A percentile compares a stretch with the other conserved stretches of the same genome.
Conservation (phyloP, 257 asterid species). For the Striga asiatica region DNA sequence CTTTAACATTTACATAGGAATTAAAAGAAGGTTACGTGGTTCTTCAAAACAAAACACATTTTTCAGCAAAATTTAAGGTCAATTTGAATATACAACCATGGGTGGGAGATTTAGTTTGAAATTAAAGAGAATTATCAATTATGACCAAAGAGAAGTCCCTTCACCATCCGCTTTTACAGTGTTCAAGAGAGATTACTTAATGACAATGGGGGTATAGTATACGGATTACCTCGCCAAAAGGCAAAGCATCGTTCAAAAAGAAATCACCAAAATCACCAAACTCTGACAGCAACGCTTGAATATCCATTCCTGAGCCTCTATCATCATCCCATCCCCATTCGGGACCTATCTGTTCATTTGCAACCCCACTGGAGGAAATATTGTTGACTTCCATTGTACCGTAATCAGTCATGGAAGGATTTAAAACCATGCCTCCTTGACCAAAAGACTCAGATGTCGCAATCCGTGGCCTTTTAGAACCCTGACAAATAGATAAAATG, state of each 20-base stretch:
- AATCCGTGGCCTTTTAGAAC: constrained; percentile 60
- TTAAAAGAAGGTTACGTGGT: constrained; percentile 7
- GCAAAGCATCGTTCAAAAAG: constrained; percentile 73
- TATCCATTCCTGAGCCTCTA: constrained; percentile 69
- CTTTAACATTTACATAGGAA: not conserved
- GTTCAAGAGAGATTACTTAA: not conserved
- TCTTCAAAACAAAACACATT: constrained; percentile 2
- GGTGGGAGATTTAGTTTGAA: not conserved
- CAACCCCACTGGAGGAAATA: constrained; percentile 39
- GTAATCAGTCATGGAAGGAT: constrained; percentile 62
- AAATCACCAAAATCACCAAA: constrained; percentile 98
- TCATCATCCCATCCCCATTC: constrained; percentile 96
- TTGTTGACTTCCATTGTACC: constrained; percentile 61
- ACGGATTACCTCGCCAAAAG: constrained; percentile 88
- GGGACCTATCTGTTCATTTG: constrained; percentile 46
- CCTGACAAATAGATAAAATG: constrained; percentile 32
- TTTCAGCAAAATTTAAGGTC: not conserved
- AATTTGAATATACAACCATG: not conserved
- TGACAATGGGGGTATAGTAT: constrained; percentile 1
- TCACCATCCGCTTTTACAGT: not conserved
- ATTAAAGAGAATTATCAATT: not conserved
- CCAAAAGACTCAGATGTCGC: constrained; percentile 76
- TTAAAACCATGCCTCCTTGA: constrained; percentile 65
- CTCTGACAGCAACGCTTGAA: constrained; percentile 79
- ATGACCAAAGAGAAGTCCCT: not conserved